Evolutionary conservation across 1,284 basidiomycete species (phyloP), one percentile per base, ranked within the genome.

Genomic region (Anthracocystis setariae): DNA sequence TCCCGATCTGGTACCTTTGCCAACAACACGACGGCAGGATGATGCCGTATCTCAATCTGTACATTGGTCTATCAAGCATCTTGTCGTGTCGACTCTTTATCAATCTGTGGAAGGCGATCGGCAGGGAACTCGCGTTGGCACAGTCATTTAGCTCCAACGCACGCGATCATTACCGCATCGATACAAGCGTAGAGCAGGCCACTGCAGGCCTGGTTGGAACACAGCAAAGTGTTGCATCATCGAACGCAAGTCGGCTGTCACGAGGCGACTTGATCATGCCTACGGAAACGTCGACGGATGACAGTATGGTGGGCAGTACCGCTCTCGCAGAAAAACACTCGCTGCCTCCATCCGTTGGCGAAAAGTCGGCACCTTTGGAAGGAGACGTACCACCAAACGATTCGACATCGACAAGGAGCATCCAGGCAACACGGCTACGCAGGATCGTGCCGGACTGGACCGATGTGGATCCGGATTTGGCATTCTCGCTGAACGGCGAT

Each of bases 51-150:
- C 64, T 67, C 57, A 73, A 68, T 25, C 46, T 73, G 4, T 68
- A 73, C 64, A 61, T 73, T n/a, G 64, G 56, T 5, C 39, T 73
- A 0, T 67, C 70, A 32, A 73, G 70, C 45, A 56, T 68, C 37
- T 32, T 73, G 13, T 73, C 70, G 8, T 73, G 70, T 23, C 51
- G 70, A 8, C 49, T 73, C 38, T 73, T 73, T 20, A 68, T 73
- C 60, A 73, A 73, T 32, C 42, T 73, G 13, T 73, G 70, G 70
- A 73, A 73, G 53, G 70, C 70, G 15, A 73, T 73, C 24, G 70
- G 70, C 5, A 55, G 64, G 13, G 70, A 73, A 44, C 29, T 73
- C 21, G 70, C 70, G 8, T 32, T 68, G 53, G 70, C 70, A 9
- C 64, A 68, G 21, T 68, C 70, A 0, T 73, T 64, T 25, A 59